Conservation (phyloP, 495 filamentous ascomycete species). For the Penicillium maclennaniae region DNA sequence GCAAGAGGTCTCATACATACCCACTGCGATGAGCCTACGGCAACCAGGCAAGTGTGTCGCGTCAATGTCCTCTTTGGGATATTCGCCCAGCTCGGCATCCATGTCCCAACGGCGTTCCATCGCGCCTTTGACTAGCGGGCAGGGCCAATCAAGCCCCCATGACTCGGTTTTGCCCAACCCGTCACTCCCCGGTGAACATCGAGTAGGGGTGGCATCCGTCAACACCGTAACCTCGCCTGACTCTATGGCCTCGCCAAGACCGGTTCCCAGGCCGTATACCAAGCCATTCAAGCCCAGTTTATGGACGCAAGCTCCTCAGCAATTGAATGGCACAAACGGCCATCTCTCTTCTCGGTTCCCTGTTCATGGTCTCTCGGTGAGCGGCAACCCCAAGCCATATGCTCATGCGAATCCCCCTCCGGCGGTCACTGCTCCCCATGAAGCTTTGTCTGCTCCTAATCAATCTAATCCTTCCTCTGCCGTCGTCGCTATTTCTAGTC, state of each 20-base stretch:
- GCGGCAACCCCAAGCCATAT: neutral
- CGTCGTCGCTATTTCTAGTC: neutral
- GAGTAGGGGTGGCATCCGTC: too few species aligned
- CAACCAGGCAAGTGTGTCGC: neutral
- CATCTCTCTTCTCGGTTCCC: too few species aligned
- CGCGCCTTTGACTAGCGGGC: neutral
- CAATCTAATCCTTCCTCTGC: neutral
- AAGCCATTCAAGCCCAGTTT: too few species aligned
- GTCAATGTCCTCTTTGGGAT: neutral
- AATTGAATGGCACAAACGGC: neutral
- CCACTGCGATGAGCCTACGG: neutral
- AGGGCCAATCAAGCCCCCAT: neutral
- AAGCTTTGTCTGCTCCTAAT: too few species aligned
- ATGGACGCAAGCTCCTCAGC: too few species aligned
- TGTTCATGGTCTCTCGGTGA: neutral
- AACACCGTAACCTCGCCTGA: neutral
- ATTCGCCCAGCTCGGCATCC: neutral
- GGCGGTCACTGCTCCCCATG: too few species aligned
- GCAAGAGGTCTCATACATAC: neutral
- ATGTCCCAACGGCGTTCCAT: neutral
- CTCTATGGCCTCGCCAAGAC: neutral
- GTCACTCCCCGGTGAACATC: neutral
- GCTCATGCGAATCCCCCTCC: neutral
- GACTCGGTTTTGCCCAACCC: neutral
- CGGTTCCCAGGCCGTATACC: neutral